Conservation (phyloP, 768 basidiomycete species). For the Rhodocollybia butyracea region DNA sequence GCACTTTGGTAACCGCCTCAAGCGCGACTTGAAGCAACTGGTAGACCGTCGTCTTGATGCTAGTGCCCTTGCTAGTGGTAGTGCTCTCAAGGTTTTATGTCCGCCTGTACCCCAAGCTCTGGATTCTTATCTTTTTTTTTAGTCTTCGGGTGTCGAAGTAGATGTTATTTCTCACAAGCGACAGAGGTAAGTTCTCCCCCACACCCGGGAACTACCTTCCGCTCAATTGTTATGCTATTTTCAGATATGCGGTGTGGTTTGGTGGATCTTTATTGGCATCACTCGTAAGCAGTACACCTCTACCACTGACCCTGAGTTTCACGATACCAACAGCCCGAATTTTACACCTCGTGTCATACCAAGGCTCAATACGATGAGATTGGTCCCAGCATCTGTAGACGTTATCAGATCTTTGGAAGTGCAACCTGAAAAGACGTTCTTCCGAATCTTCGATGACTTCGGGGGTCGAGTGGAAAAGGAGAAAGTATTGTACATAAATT, state of each 20-base stretch:
- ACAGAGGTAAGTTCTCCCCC: constrained; percentile 59
- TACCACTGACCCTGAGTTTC: not conserved
- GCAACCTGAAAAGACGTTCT: constrained; percentile 50
- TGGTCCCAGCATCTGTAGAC: constrained; percentile 86
- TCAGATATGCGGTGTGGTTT: constrained; percentile 94
- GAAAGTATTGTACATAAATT: not conserved
- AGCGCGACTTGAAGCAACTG: constrained; percentile 91
- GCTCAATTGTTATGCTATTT: constrained; percentile 3
- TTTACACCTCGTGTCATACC: constrained; percentile 91
- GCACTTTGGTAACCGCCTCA: constrained; percentile 94
- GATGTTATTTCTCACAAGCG: constrained; percentile 99
- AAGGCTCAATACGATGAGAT: constrained; percentile 94
- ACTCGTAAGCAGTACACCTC: constrained; percentile 50
- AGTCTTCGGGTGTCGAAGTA: constrained; percentile 97
- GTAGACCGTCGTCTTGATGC: constrained; percentile 88
- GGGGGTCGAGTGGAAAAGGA: not conserved
- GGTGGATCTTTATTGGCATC: constrained; percentile 94
- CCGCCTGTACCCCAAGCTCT: not conserved
- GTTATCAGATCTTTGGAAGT: constrained; percentile 92
- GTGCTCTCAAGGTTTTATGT: constrained; percentile 61
- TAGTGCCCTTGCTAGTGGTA: constrained; percentile 71
- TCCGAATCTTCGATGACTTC: not conserved
- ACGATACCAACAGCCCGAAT: constrained; percentile 68
- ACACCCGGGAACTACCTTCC: constrained; percentile 8
- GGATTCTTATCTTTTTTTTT: not conserved